Evolutionary conservation across 352 stramenopile species (phyloP).

Genomic region (Phytophthora idaei): DNA sequence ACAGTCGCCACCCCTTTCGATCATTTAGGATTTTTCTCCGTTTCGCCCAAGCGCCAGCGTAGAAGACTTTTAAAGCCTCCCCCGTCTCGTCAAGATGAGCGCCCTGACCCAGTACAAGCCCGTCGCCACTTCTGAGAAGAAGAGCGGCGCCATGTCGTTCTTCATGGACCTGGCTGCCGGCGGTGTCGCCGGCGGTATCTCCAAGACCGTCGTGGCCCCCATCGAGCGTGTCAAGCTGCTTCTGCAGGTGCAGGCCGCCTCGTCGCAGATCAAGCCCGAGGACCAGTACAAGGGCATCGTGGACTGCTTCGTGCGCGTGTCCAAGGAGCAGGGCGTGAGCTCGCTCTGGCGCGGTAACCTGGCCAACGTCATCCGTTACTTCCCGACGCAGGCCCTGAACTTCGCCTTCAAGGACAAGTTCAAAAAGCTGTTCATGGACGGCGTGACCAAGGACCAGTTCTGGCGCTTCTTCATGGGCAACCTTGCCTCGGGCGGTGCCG

Average conservation of each 20-base stretch:
- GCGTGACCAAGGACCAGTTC: constrained; percentile 96
- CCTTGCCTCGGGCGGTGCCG: constrained; percentile 97
- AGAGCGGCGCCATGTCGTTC: constrained; percentile 67
- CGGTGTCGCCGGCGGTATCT: constrained; percentile 88
- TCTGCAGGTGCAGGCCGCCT: constrained; percentile 91
- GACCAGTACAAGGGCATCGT: constrained; percentile 93
- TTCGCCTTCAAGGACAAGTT: constrained; percentile 96
- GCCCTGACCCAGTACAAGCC: constrained; percentile 80
- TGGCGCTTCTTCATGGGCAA: constrained; percentile 98
- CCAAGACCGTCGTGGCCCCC: constrained; percentile 91
- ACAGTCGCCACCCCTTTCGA: not conserved
- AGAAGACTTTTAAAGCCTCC: constrained; percentile 53
- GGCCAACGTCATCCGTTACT: constrained; percentile 94
- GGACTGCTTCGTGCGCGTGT: constrained; percentile 91
- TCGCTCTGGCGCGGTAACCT: constrained; percentile 94
- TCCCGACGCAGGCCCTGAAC: constrained; percentile 93
- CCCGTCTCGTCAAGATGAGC: constrained; percentile 64
- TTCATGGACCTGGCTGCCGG: constrained; percentile 84
- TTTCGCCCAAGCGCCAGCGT: constrained; percentile 59
- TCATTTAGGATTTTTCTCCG: constrained; percentile 90
- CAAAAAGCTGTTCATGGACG: constrained; percentile 89
- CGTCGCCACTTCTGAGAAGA: constrained; percentile 78
- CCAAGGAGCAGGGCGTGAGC: constrained; percentile 86
- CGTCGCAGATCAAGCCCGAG: constrained; percentile 91
- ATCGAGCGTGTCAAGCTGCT: constrained; percentile 94